A percentile compares a stretch with the other conserved stretches of the same genome.
Evolutionary conservation across 2,329 filamentous ascomycete species (phyloP).

Genomic region (Talaromyces sp.): DNA sequence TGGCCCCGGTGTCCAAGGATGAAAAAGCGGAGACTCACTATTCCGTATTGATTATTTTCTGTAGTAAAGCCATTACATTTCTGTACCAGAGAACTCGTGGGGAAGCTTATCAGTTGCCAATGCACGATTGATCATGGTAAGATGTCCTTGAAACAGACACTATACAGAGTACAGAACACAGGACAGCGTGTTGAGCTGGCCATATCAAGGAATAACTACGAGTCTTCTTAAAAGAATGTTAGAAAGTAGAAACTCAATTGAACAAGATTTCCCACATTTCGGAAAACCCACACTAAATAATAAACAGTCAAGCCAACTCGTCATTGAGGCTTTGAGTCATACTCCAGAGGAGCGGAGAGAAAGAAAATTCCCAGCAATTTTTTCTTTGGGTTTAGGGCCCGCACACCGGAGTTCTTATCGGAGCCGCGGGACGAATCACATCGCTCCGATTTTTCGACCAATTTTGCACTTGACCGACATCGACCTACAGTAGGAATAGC

Average conservation of each 20-base stretch:
- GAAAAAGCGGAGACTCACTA: slow-evolving; percentile 3
- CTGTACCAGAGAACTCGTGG: not conserved
- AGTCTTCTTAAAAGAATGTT: too few species aligned
- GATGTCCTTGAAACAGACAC: too few species aligned
- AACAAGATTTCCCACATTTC: not conserved
- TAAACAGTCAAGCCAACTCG: not conserved
- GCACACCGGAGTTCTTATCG: slow-evolving; percentile 30
- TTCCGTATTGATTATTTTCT: not conserved
- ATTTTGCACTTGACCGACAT: not conserved
- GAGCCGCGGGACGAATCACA: slow-evolving; percentile 13
- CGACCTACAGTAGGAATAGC: not conserved
- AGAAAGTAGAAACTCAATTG: too few species aligned
- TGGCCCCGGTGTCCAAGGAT: slow-evolving; percentile 1
- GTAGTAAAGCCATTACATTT: not conserved
- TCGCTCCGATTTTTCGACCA: slow-evolving; percentile 12
- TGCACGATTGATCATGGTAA: too few species aligned
- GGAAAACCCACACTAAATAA: not conserved
- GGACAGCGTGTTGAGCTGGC: too few species aligned
- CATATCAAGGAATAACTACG: too few species aligned
- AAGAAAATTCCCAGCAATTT: slow-evolving; percentile 12
- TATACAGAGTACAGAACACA: too few species aligned
- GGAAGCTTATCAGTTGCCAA: not conserved
- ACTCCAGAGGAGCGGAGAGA: not conserved
- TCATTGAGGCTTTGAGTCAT: slow-evolving; percentile 2
- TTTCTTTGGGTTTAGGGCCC: slow-evolving; percentile 17